Evolutionary conservation across 108 stramenopile species (phyloP).

Genomic region (Skeletonema costatum): DNA sequence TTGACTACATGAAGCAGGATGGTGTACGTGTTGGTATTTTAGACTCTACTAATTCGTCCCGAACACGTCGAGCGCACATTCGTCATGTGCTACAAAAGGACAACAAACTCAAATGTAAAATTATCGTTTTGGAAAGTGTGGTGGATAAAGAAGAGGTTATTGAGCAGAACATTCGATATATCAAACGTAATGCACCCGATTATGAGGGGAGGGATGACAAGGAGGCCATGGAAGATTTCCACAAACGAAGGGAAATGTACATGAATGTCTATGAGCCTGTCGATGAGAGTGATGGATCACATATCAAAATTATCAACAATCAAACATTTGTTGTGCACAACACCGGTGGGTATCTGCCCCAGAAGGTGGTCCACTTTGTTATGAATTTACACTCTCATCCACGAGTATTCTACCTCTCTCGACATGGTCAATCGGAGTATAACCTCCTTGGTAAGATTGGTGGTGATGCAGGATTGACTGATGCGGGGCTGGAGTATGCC

Average conservation of each 20-base stretch:
- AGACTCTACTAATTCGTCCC: constrained; percentile 96
- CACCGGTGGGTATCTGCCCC: constrained; percentile 85
- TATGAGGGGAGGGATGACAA: constrained; percentile 81
- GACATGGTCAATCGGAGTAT: constrained; percentile 99
- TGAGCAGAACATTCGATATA: constrained; percentile 85
- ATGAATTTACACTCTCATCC: constrained; percentile 92
- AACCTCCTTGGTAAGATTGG: constrained; percentile 98
- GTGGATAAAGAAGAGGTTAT: constrained; percentile 84
- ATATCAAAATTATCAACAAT: constrained; percentile 88
- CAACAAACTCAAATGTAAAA: constrained; percentile 60
- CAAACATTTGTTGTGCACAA: constrained; percentile 85
- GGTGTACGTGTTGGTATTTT: constrained; percentile 93
- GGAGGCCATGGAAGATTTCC: constrained; percentile 86
- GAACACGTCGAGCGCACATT: constrained; percentile 71
- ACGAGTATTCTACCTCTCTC: constrained; percentile 92
- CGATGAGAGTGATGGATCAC: constrained; percentile 75
- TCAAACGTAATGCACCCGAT: constrained; percentile 90
- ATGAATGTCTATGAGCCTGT: constrained; percentile 87
- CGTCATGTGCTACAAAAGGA: constrained; percentile 36
- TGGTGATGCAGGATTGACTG: constrained; percentile 94
- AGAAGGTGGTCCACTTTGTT: constrained; percentile 92
- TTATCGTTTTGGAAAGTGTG: constrained; percentile 91
- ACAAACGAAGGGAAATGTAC: constrained; percentile 84
- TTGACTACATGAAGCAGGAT: constrained; percentile 76
- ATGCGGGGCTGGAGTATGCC: constrained; percentile 91